Conservation (phyloP, 805 yeast genomes). For the Candida nitratophila region DNA sequence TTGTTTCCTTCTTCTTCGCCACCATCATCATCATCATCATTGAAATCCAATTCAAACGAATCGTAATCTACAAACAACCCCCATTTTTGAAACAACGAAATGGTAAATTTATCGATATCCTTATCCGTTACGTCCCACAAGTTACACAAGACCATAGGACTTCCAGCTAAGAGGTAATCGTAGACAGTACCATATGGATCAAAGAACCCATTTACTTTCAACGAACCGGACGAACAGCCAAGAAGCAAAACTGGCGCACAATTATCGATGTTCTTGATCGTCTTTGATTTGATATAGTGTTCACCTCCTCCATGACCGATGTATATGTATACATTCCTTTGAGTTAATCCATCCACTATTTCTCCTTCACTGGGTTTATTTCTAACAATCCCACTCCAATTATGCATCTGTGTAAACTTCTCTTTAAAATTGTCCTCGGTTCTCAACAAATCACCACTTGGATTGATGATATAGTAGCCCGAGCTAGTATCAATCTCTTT, state of each 20-base stretch:
- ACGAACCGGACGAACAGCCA: slow-evolving; percentile 86
- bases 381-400: slow-evolving; percentile 53
- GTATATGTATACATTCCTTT: slow-evolving; percentile 54
- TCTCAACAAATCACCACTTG: slow-evolving; percentile 65
- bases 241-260: slow-evolving; percentile 62
- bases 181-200: slow-evolving; percentile 73
- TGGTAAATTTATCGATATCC: slow-evolving; percentile 79
- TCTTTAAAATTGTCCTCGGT: slow-evolving; percentile 56
- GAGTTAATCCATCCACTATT: slow-evolving; percentile 35
- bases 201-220: slow-evolving; percentile 49
- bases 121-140: slow-evolving; percentile 97
- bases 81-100: slow-evolving; percentile 55
- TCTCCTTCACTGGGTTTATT: slow-evolving; percentile 50
- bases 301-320: slow-evolving; percentile 98
- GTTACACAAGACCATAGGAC: slow-evolving; percentile 78
- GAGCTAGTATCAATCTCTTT: slow-evolving; percentile 14
- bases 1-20: background rate
- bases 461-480: slow-evolving; percentile 71
- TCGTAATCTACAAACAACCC: slow-evolving; percentile 41
- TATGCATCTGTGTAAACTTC: slow-evolving; percentile 28
- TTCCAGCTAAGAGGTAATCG: slow-evolving; percentile 72
- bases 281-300: slow-evolving; percentile 55
- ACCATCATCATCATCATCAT: slow-evolving; percentile 5
- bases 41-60: slow-evolving; percentile 11
- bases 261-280: slow-evolving; percentile 34